These are phyloP conservation scores for Pleurotus salmoneostramineus DNA, from an alignment of 768 basidiomycete genomes.

Conservation along the genomic window DNA sequence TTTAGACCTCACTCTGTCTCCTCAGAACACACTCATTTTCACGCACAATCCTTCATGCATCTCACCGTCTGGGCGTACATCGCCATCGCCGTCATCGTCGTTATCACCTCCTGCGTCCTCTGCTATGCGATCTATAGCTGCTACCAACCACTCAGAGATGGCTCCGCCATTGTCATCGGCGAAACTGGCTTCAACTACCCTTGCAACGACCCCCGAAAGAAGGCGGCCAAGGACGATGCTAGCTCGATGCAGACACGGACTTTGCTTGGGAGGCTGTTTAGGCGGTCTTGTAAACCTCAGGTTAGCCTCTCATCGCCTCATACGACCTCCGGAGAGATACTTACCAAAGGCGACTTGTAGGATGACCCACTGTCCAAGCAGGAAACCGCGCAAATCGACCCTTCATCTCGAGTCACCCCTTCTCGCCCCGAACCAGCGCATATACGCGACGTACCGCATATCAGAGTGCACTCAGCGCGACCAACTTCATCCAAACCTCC, in stretches of 20 bases:
- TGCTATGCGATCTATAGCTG: constrained; percentile 10
- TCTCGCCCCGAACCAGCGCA: constrained; percentile 2
- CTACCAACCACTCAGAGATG: constrained; percentile 2
- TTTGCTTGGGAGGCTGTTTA: not conserved
- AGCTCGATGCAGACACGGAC: not conserved
- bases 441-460: constrained; percentile 3
- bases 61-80: constrained; percentile 9
- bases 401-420: not conserved
- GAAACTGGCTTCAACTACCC: constrained; percentile 1
- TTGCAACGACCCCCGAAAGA: not conserved
- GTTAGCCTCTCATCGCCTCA: not conserved
- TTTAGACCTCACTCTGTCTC: not conserved
- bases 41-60: constrained; percentile 7
- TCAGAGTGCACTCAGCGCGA: constrained; percentile 1
- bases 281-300: not conserved
- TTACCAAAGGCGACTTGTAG: not conserved
- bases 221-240: not conserved
- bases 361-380: not conserved
- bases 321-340: not conserved
- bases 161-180: not conserved
- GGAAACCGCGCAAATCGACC: not conserved
- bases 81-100: constrained; percentile 7
- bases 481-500: not conserved
- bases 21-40: constrained; percentile 3
- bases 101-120: constrained; percentile 1